Evolutionary conservation across 306 rosid species (phyloP).

Genomic region (Parietaria judaica): DNA sequence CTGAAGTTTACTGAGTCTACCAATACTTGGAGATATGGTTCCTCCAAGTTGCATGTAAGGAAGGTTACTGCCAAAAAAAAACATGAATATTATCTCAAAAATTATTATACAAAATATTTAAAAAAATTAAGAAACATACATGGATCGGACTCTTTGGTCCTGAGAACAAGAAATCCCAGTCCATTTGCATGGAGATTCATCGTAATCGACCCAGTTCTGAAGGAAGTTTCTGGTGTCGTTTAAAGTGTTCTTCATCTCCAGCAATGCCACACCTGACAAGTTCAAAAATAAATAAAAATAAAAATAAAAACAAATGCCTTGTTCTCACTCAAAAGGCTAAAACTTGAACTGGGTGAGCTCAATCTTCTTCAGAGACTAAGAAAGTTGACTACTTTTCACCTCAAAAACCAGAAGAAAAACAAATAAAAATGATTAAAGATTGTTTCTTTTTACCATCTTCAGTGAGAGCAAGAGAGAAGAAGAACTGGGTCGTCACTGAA

Average conservation of each 20-base stretch:
- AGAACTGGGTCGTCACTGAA: slow-evolving; percentile 21
- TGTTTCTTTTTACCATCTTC: slow-evolving; percentile 56
- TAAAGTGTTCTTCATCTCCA: slow-evolving; percentile 62
- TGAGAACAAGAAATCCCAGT: slow-evolving; percentile 81
- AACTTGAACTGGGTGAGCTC: not conserved
- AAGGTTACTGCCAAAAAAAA: slow-evolving; percentile 54
- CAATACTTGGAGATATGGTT: slow-evolving; percentile 80
- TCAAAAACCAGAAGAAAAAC: not conserved
- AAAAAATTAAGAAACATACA: slow-evolving; percentile 34
- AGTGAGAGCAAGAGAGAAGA: slow-evolving; percentile 53
- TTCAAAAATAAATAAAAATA: not conserved
- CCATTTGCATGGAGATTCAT: slow-evolving; percentile 85
- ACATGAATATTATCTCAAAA: not conserved
- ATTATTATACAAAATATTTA: not conserved
- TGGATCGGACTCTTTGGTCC: slow-evolving; percentile 61
- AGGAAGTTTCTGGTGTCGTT: slow-evolving; percentile 68
- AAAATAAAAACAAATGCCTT: not conserved
- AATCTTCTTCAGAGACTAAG: not conserved
- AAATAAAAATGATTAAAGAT: not conserved
- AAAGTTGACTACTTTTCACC: slow-evolving; percentile 2
- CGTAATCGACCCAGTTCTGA: slow-evolving; percentile 59
- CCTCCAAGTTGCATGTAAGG: slow-evolving; percentile 92
- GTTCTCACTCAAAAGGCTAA: not conserved
- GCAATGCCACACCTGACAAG: slow-evolving; percentile 55
- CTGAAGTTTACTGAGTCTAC: slow-evolving; percentile 79